Evolutionary conservation across 2,329 filamentous ascomycete species (phyloP), one percentile per base, ranked within the genome.

Genomic region (Aspergillus candidus): DNA sequence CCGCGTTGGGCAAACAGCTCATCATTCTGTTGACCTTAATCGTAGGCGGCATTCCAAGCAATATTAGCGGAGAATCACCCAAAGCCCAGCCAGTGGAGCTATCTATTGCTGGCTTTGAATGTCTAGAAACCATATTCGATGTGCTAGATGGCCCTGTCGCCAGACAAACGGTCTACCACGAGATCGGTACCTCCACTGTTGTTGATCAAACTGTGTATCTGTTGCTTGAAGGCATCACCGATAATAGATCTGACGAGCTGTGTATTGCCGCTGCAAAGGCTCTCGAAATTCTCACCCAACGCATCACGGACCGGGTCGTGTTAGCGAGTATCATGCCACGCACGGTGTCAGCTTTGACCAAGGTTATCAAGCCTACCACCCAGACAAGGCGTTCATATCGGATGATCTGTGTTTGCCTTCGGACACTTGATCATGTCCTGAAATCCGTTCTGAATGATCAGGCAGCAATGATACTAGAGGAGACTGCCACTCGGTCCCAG

Each of bases 301-400:
- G 80, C 15, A 74, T 95, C 35, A 80, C 77, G 41, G 84, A 93
- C 56, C 78, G 77, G 37, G 77, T 85, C n/a, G 80, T 86, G 2
- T 72, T 94, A 44, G 87, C 88, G 8, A 90, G 80, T 49, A 93
- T 98, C 58, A 74, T 97, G 34, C 93, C 94, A 0, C 88, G 90
- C 8, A 88, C 88, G 0, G 79, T 95, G 0, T 97, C 93, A 3
- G 80, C 82, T 1, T 70, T 98, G 17, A 83, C 85, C 2, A 90
- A 84, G 57, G 71, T 88, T 0, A 69, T 94, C 40, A 83, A 85
- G 4, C 80, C 81, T 1, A 85, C 83, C 0, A 79, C 75, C n/a
- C 72, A 77, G 33, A 75, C 77, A 52, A 74, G 79, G 38, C 72
- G 79, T 30, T 73, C 76, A 38, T 82, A 76, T 52, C 78, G 75